phyloP scores from a whole-genome alignment of 2,329 filamentous ascomycete genomes.

The Albophoma yamanashiensis region DNA sequence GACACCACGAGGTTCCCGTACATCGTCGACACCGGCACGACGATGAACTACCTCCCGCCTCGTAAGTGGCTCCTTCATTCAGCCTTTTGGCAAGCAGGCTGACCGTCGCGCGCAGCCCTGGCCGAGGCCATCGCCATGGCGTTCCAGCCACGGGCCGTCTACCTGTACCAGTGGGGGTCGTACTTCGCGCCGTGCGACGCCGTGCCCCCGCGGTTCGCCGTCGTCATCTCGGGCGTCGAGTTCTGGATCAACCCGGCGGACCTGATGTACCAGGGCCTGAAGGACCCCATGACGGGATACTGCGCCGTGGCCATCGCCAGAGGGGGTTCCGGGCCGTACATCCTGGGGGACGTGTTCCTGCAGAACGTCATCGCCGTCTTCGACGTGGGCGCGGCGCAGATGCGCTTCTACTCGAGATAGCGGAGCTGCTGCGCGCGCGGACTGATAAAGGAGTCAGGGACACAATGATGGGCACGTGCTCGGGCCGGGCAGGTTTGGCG shows the following conservation, averaged over 20 bases:
- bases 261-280: conserved; percentile 31
- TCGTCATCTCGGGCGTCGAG: conserved; percentile 30
- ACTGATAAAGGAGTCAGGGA: neutral
- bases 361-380: conserved; percentile 40
- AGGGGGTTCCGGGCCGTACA: conserved; percentile 33
- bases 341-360: conserved; percentile 39
- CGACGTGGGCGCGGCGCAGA: conserved; percentile 33
- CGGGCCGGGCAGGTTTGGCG: neutral
- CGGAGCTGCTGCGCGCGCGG: neutral
- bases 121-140: conserved; percentile 34
- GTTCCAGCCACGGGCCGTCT: conserved; percentile 36
- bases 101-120: conserved; percentile 19
- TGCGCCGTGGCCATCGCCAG: conserved; percentile 37
- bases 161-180: conserved; percentile 32
- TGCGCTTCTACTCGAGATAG: conserved; percentile 29
- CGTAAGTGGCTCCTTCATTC: conserved; percentile 19
- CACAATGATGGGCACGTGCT: no score
- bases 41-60: conserved; percentile 37
- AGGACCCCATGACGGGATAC: conserved; percentile 32
- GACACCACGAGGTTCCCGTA: conserved; percentile 34
- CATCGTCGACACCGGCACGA: conserved; percentile 42
- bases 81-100: neutral
- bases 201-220: conserved; percentile 31
- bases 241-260: conserved; percentile 38
- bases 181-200: conserved; percentile 40